phyloP scores from a whole-genome alignment of 1,139 yeast species.

The Entelexis paramagnoliae region DNA sequence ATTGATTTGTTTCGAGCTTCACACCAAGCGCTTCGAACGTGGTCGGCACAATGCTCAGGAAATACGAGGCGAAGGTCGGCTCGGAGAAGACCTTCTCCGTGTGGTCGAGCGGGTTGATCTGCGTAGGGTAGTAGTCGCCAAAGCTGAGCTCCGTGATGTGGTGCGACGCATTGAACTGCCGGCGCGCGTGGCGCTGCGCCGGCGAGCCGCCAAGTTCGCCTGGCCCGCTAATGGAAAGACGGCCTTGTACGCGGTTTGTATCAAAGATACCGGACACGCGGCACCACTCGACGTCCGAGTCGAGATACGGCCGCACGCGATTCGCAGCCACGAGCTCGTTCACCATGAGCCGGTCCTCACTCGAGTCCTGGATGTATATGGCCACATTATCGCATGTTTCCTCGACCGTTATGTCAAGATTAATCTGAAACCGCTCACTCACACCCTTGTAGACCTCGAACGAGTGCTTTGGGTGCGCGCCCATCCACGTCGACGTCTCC shows the following conservation, averaged over 20 bases:
- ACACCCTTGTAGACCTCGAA: conserved; percentile 52
- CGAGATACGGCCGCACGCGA: background rate
- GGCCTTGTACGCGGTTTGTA: conserved; percentile 78
- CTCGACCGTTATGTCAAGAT: conserved; percentile 68
- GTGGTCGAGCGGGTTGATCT: conserved; percentile 75
- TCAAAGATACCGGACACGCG: conserved; percentile 81
- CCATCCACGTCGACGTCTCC: conserved; percentile 77
- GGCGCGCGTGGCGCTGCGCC: no score
- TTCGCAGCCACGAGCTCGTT: conserved; percentile 52
- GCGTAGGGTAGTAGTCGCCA: conserved; percentile 80
- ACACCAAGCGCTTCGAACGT: conserved; percentile 56
- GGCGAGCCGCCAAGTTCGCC: conserved; percentile 38
- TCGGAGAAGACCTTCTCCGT: conserved; percentile 6
- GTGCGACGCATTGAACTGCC: conserved; percentile 67
- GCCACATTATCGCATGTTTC: conserved; percentile 74
- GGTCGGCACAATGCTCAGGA: conserved; percentile 77
- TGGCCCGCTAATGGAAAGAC: conserved; percentile 67
- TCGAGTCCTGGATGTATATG: conserved; percentile 66
- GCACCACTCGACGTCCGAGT: conserved; percentile 54
- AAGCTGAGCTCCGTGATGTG: conserved; percentile 77
- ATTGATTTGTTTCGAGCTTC: conserved; percentile 70
- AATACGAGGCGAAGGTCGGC: conserved; percentile 37
- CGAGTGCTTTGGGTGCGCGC: conserved; percentile 71
- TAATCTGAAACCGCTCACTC: conserved; percentile 52
- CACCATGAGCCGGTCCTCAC: conserved; percentile 70